Evolutionary conservation across 306 rosid species (phyloP), one percentile per base, ranked within the genome.

Genomic region (Carpinus fangiana): DNA sequence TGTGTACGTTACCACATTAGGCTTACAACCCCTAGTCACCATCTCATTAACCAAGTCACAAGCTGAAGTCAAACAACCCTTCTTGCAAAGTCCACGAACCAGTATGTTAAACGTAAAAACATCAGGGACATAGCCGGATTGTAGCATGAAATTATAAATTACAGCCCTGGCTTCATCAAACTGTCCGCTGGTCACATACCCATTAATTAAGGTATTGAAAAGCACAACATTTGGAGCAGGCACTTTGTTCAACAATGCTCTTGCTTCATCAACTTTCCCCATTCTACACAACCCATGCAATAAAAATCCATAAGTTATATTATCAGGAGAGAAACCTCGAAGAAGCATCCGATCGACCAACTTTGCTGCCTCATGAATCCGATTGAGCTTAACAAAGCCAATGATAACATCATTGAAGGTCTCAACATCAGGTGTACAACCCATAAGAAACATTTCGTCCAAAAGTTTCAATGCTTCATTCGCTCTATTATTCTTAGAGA

Each of bases 391-490:
- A 84, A 97, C 90, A 18, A 91, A 95, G 57, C 91, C 98, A 79
- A 82, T 88, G 75, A 92, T 86, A 67, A 91, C 87, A 86, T 95
- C 96, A 80, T 90, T 88, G 78, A 95, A 85, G 74, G 98, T 95
- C 90, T 90, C 90, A 75, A 93, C 96, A 80, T 95, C 98, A 73
- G 98, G 98, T 70, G 84, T 69, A 77, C 98, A 95, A 18, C 96
- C 93, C 98, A 95, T 95, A 82, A 93, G 77, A 81, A 90, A 82
- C 98, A 95, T 92, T 78, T 95, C 98, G 78, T 93, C 98, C 73
- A 95, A 82, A 52, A 95, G 90, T 71, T 45, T 86, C 84, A 81
- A n/a, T 1, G 97, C 96, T 67, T 95, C 98, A 82, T 59, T 87
- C 52, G 87, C 93, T 65, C 87, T 84, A 38, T 87, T 85, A 79